These are phyloP conservation scores for Russula compacta DNA, from an alignment of 768 basidiomycete genomes.

Conservation along the genomic window DNA sequence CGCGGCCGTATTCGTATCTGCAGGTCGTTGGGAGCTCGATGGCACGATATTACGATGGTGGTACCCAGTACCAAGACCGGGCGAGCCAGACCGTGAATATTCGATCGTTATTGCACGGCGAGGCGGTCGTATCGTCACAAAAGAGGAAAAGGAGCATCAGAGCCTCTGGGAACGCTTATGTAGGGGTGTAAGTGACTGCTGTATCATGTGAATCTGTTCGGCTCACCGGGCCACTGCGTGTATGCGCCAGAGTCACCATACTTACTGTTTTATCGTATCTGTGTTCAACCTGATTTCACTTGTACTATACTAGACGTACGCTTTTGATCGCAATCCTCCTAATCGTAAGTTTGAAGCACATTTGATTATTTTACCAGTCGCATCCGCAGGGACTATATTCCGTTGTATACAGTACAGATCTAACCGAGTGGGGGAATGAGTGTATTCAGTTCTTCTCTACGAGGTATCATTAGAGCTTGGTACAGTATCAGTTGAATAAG, in stretches of 20 bases:
- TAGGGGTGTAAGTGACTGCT: conserved; percentile 2
- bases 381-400: not conserved
- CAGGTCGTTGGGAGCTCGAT: conserved; percentile 38
- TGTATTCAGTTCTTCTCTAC: not conserved
- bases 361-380: conserved; percentile 2
- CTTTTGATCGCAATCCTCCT: not conserved
- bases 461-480: not conserved
- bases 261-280: not conserved
- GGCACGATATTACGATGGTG: conserved; percentile 42
- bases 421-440: not conserved
- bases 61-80: conserved; percentile 27
- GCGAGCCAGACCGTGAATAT: conserved; percentile 26
- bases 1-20: conserved; percentile 36
- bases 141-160: conserved; percentile 12
- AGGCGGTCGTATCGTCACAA: conserved; percentile 27
- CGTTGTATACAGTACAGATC: conserved; percentile 1
- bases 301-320: conserved; percentile 1
- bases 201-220: conserved; percentile 5
- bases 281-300: not conserved
- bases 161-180: conserved; percentile 15
- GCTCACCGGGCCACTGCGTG: not conserved
- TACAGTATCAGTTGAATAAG: not conserved
- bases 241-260: not conserved
- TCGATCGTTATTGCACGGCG: conserved; percentile 25
- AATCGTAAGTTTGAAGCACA: conserved; percentile 1